Conservation (phyloP, 768 basidiomycete species). For the Trametes coccinea region DNA sequence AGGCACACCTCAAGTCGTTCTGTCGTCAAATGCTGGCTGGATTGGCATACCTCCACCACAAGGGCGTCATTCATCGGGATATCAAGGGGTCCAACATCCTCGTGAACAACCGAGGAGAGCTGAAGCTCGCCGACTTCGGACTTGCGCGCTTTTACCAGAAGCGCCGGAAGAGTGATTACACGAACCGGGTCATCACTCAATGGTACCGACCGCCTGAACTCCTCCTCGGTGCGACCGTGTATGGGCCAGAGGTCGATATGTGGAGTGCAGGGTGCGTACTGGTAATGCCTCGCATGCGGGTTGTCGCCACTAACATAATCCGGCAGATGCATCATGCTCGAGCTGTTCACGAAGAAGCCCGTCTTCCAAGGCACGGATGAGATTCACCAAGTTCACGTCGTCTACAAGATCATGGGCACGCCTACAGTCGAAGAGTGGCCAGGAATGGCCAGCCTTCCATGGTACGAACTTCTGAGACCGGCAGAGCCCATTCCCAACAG, state of each 20-base stretch:
- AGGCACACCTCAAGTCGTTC: constrained; percentile 92
- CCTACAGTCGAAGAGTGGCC: constrained; percentile 85
- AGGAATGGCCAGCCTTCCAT: constrained; percentile 79
- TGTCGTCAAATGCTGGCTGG: constrained; percentile 95
- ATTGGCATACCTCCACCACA: constrained; percentile 91
- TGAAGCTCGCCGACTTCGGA: constrained; percentile 97
- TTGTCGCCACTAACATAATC: no score
- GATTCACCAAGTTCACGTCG: constrained; percentile 93
- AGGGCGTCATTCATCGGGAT: constrained; percentile 95
- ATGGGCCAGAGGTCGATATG: constrained; percentile 98
- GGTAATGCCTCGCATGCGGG: neutral
- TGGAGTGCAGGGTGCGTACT: constrained; percentile 92
- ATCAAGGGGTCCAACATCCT: constrained; percentile 99
- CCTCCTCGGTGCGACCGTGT: constrained; percentile 91
- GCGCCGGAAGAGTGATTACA: constrained; percentile 87
- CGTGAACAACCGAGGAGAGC: constrained; percentile 84
- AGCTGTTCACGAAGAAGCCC: constrained; percentile 92
- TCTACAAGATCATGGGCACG: constrained; percentile 90
- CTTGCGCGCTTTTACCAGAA: constrained; percentile 96
- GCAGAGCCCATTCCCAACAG: constrained; percentile 69
- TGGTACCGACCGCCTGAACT: constrained; percentile 99
- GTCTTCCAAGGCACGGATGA: constrained; percentile 99
- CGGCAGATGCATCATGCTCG: constrained; percentile 94
- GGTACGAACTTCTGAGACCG: constrained; percentile 98
- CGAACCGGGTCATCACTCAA: constrained; percentile 98